A percentile compares a stretch with the other conserved stretches of the same genome.
Conservation (phyloP, 495 filamentous ascomycete species). For the Penicillium lagena region DNA sequence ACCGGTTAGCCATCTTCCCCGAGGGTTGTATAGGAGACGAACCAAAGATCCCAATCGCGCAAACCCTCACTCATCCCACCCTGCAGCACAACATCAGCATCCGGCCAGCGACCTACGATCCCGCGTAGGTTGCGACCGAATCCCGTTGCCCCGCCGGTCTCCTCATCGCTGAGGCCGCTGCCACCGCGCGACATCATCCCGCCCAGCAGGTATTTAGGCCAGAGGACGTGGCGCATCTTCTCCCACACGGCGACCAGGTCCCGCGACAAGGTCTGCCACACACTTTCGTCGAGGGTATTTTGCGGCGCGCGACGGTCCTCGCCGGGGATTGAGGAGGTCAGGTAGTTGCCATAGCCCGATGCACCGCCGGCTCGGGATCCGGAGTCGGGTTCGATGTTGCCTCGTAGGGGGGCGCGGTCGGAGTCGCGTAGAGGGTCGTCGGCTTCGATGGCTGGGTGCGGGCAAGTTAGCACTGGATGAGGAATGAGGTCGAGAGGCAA, state of each 20-base stretch:
- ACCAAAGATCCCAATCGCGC: constrained; percentile 97
- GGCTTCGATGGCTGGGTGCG: constrained; percentile 64
- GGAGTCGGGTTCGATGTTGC: constrained; percentile 62
- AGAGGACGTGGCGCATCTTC: constrained; percentile 97
- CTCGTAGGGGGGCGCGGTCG: constrained; percentile 70
- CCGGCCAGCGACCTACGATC: constrained; percentile 61
- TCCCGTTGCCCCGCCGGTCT: constrained; percentile 60
- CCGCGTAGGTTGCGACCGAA: constrained; percentile 57
- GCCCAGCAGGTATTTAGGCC: constrained; percentile 87
- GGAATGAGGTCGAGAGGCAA: not conserved
- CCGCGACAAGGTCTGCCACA: constrained; percentile 89
- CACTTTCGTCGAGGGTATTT: constrained; percentile 94
- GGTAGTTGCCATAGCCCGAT: constrained; percentile 49
- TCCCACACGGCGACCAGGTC: constrained; percentile 92
- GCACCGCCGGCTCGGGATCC: constrained; percentile 39
- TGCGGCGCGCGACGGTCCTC: constrained; percentile 89
- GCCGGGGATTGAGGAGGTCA: constrained; percentile 83
- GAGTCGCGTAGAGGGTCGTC: constrained; percentile 79
- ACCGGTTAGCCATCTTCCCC: too few relatives aligned
- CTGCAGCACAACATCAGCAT: constrained; percentile 64
- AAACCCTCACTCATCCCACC: constrained; percentile 81
- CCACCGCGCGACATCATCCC: constrained; percentile 58
- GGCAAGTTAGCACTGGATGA: constrained; percentile 8
- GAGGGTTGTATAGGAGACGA: constrained; percentile 5
- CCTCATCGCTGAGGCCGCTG: constrained; percentile 60